phyloP scores from a whole-genome alignment of 1,284 basidiomycete species.

The Ceratobasidium sp. region DNA sequence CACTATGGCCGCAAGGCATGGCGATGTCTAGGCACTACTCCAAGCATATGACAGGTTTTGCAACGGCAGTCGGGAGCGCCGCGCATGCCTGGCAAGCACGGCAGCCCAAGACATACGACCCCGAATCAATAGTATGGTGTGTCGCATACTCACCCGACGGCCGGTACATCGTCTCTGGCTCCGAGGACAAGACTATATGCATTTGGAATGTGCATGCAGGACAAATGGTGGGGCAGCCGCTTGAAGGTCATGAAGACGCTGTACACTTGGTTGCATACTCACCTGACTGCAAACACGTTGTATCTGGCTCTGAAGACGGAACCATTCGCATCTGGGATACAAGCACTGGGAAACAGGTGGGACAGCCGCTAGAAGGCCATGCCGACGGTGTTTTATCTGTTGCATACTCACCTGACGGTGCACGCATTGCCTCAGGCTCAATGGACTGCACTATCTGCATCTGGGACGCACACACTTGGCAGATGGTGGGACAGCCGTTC shows the following conservation, averaged over 20 bases:
- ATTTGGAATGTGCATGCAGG: too few relatives aligned
- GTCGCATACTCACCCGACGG: too few relatives aligned
- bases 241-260: neutral
- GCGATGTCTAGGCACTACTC: too few relatives aligned
- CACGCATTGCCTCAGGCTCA: slow-evolving; percentile 1
- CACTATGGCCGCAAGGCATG: too few relatives aligned
- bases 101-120: too few relatives aligned
- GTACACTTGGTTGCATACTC: slow-evolving; percentile 42
- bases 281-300: slow-evolving; percentile 34
- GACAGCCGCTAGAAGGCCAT: neutral
- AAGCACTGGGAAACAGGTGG: neutral
- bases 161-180: too few relatives aligned
- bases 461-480: neutral
- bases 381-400: neutral
- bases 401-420: slow-evolving; percentile 26
- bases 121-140: too few relatives aligned
- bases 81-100: too few relatives aligned
- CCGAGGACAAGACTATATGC: too few relatives aligned
- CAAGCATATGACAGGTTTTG: too few relatives aligned
- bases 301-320: neutral
- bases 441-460: neutral
- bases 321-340: slow-evolving; percentile 38
- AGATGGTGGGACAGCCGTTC: slow-evolving; percentile 45
- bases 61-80: too few relatives aligned
- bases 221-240: too few relatives aligned